Evolutionary conservation across 106 monocot genomes (phyloP).

Genomic region (Hemerocallis citrina): DNA sequence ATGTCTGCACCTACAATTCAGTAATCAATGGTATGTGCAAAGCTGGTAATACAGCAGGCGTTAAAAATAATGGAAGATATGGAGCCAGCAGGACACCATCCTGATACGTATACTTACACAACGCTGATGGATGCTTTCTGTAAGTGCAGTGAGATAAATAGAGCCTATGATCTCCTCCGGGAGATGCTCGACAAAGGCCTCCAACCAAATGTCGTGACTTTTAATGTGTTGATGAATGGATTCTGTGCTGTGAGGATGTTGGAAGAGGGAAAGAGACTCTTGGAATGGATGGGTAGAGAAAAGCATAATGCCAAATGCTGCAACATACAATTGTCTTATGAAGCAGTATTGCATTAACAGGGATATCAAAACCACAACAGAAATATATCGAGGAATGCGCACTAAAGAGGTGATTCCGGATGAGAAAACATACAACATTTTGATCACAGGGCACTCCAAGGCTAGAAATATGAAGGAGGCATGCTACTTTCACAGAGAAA

Average conservation of each 20-base stretch:
- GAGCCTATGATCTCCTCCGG: constrained; percentile 48
- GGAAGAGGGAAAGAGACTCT: constrained; percentile 62
- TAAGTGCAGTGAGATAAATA: constrained; percentile 52
- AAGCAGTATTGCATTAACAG: constrained; percentile 60
- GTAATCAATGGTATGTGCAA: constrained; percentile 93
- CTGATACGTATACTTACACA: constrained; percentile 81
- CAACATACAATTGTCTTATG: constrained; percentile 79
- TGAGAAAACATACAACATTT: constrained; percentile 88
- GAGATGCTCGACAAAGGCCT: constrained; percentile 81
- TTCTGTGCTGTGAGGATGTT: constrained; percentile 67
- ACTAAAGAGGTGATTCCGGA: constrained; percentile 50
- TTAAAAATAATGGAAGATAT: constrained; percentile 67
- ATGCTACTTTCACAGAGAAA: constrained; percentile 66
- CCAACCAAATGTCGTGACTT: constrained; percentile 76
- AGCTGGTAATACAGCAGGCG: constrained; percentile 82
- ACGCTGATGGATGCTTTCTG: constrained; percentile 91
- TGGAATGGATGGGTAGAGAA: constrained; percentile 84
- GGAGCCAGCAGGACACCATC: constrained; percentile 64
- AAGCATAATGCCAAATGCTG: constrained; percentile 53
- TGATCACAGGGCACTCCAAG: constrained; percentile 87
- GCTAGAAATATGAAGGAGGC: constrained; percentile 94
- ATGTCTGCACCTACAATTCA: constrained; percentile 78
- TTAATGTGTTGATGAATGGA: constrained; percentile 91
- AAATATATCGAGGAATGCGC: constrained; percentile 64
- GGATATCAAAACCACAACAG: constrained; percentile 68